Base-by-base conservation (phyloP, 2,329 filamentous ascomycete genomes). In the Ascochyta koolunga region DNA sequence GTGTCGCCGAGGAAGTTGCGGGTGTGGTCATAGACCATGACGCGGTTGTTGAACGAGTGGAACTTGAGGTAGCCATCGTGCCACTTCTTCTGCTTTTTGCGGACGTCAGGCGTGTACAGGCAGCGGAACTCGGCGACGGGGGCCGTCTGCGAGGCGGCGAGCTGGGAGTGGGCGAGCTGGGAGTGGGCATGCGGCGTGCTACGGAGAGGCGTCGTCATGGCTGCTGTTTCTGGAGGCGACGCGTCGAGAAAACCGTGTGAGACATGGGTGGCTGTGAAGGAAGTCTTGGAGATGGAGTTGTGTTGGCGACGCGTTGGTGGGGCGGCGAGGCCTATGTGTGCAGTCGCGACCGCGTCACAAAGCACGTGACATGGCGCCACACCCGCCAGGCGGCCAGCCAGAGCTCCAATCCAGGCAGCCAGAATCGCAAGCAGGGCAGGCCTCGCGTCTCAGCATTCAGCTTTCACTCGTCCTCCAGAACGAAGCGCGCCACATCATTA, bases 21-120 rank as follows among this genome's bases (percentile, higher is more conserved):
- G 2, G 84, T 80, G 40, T 90, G 86, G 72, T 96, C 92, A 66
- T 95, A 93, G 6, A 96, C 90, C 90, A 97, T 96, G 55, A 95
- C 80, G 4, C 91, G 86, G 69, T 87, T 90, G 78, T 97, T 97
- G 83, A 96, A 96, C 0, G 89, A 89, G 70, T 97, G 93, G 61
- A 89, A 96, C 60, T 89, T 89, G 57, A 97, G 83, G 45, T 86
- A 86, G 31, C 93, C 93, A 87, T 97, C 93, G 68, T 96, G 91
- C 93, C 93, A 97, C 56, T 90, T 82, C 73, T 97, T 97, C 64
- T 91, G 87, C 77, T 97, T 97, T 50, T 90, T 86, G 45, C 87
- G 86, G 36, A 96, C 74, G 70, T 97, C 93, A 70, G 90, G 86
- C 2, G 92, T 96, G 75, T 90, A 97, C 4, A 97, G 86, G 72